These are phyloP conservation scores for Murraya paniculata DNA, from an alignment of 345 rosid genomes.

Conservation along the genomic window DNA sequence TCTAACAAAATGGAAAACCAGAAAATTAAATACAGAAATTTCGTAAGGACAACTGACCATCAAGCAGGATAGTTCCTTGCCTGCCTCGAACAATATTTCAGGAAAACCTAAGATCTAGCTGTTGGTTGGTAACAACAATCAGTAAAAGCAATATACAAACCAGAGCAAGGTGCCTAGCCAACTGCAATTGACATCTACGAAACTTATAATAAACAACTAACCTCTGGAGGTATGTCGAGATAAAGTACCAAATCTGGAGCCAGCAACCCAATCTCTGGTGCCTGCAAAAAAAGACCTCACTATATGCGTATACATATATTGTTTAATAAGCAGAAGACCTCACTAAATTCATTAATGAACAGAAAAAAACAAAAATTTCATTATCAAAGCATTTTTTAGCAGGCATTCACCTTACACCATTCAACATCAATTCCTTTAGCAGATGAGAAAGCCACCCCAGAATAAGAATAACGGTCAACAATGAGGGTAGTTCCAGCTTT, in stretches of 20 bases:
- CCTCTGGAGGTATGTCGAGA: slow-evolving; percentile 84
- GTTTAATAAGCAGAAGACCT: slow-evolving; percentile 10
- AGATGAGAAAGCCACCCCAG: slow-evolving; percentile 90
- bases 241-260: slow-evolving; percentile 81
- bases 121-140: neutral
- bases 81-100: neutral
- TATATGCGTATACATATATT: neutral
- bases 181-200: neutral
- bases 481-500: slow-evolving; percentile 71
- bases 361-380: neutral
- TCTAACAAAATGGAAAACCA: neutral
- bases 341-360: neutral
- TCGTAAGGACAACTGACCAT: neutral
- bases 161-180: neutral
- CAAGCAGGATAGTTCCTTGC: neutral
- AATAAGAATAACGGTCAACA: slow-evolving; percentile 87
- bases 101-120: neutral
- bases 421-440: slow-evolving; percentile 84
- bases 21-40: neutral
- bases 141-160: neutral
- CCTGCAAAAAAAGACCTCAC: slow-evolving; percentile 33
- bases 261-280: slow-evolving; percentile 68
- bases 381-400: neutral
- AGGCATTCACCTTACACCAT: slow-evolving; percentile 75
- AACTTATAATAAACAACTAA: slow-evolving; percentile 18